A percentile compares a stretch with the other conserved stretches of the same genome.
Conservation (phyloP, 2,329 filamentous ascomycete genomes). For the Colletotrichum cereale region DNA sequence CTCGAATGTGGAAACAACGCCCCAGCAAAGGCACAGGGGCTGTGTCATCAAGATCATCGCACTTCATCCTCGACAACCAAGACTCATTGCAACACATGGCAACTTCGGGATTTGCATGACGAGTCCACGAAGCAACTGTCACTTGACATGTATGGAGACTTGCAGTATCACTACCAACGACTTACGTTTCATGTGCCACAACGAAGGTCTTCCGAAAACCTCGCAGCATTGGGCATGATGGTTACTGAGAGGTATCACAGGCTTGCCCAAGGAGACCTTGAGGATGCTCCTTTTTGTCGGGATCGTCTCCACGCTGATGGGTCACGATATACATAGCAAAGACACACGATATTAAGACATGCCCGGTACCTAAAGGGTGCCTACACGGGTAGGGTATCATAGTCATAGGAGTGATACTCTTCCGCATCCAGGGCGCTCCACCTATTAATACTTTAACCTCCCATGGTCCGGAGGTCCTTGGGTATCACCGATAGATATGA, state of each 20-base stretch:
- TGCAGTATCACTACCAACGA: too few species aligned
- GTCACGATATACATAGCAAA: not conserved
- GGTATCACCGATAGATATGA: not conserved
- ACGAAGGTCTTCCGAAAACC: not conserved
- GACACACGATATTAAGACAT: not conserved
- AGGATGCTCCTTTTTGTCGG: not conserved
- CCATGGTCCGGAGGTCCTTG: too few species aligned
- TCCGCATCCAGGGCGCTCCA: not conserved
- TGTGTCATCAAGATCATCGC: not conserved
- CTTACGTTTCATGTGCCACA: not conserved
- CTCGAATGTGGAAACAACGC: not conserved
- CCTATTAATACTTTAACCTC: not conserved
- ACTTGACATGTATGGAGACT: not conserved
- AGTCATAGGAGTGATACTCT: not conserved
- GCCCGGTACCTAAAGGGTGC: too few species aligned
- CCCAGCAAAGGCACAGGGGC: not conserved
- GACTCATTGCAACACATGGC: not conserved
- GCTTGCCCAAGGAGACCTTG: not conserved
- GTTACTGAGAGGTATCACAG: not conserved
- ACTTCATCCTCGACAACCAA: not conserved
- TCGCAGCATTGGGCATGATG: not conserved
- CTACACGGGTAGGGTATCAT: too few species aligned
- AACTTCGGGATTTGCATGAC: not conserved
- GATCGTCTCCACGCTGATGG: not conserved
- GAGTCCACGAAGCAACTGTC: not conserved